phyloP scores from a whole-genome alignment of 805 yeast genomes.

The Kuraishia capsulata region DNA sequence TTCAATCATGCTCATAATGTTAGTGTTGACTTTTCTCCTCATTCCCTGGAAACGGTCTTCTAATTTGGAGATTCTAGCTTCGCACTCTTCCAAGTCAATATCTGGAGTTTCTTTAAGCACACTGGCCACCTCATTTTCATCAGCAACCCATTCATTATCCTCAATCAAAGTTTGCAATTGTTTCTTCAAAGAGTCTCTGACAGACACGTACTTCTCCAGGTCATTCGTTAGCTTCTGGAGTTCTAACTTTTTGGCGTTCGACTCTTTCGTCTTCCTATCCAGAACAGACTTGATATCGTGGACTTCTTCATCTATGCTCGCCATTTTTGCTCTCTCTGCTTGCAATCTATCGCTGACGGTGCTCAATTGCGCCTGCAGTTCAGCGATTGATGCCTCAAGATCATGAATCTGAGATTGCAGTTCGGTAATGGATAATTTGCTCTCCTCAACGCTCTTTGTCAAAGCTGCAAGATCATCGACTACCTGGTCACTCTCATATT shows the following conservation, averaged over 20 bases:
- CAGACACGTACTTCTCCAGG: constrained; percentile 35
- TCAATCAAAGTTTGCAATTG: constrained; percentile 36
- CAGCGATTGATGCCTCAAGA: constrained; percentile 16
- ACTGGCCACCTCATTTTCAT: constrained; percentile 44
- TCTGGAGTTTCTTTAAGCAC: constrained; percentile 55
- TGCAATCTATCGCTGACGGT: constrained; percentile 28
- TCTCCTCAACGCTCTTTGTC: constrained; percentile 30
- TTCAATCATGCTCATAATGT: constrained; percentile 87
- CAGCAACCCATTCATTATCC: constrained; percentile 68
- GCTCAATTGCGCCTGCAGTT: constrained; percentile 17
- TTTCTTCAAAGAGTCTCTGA: constrained; percentile 24
- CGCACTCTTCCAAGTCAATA: constrained; percentile 54
- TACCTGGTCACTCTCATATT: constrained; percentile 64
- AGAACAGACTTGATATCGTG: constrained; percentile 43
- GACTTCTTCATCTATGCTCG: constrained; percentile 72
- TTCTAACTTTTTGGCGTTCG: constrained; percentile 39
- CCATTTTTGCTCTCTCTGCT: constrained; percentile 46
- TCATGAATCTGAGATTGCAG: constrained; percentile 10
- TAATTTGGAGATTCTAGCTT: constrained; percentile 46
- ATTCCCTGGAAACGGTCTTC: constrained; percentile 54
- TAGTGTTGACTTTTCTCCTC: constrained; percentile 74
- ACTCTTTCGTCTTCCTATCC: constrained; percentile 30
- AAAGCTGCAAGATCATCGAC: constrained; percentile 42
- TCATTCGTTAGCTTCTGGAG: constrained; percentile 48
- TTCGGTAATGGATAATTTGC: constrained; percentile 24